Evolutionary conservation across 2,329 filamentous ascomycete species (phyloP), one percentile per base, ranked within the genome.

Genomic region (Neofusicoccum parvum): DNA sequence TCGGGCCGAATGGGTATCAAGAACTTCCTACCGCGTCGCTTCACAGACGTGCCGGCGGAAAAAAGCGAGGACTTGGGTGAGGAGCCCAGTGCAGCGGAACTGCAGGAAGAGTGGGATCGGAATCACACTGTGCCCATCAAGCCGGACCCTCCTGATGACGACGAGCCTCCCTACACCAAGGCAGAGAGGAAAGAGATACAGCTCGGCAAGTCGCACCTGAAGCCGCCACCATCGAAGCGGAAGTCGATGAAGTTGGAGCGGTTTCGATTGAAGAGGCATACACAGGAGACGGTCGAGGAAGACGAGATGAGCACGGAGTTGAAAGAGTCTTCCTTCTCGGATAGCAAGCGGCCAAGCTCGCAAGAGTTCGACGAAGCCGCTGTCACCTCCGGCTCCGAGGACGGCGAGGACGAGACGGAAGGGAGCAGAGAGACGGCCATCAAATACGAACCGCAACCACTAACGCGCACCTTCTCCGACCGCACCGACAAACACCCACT

Each of bases 81-180:
- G 11, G 54, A 56, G 14, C 20, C 23, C 5, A 37, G 15, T 9
- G 39, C 23, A 4, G 39, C 17, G 2, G 11, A 41, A 14, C 51
- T 34, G 9, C 20, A n/a, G 41, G 53, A 34, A 12, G 39, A 17
- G 9, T 49, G 17, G 12, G 6, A 10, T 17, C 20, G 12, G 37
- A 56, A 17, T 10, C 20, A 14, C 4, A 48, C 41, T 6, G 43
- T 60, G 2, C 32, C 32, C 32, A 60, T 60, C 56, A 60, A 49
- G 7, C 56, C 56, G n/a, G 56, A 60, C n/a, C 43, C n/a, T 27
- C 43, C 56, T n/a, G 56, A 60, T 23, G 56, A 60, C n/a, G n/a
- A 46, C 11, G 36, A 27, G 5, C 43, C 56, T 1, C 56, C 56
- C 3, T 60, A 60, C 7, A 23, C 41, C 41, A 49, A 49, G 17